phyloP scores from a whole-genome alignment of 2,329 filamentous ascomycete species.

The Colletotrichum simmondsii region DNA sequence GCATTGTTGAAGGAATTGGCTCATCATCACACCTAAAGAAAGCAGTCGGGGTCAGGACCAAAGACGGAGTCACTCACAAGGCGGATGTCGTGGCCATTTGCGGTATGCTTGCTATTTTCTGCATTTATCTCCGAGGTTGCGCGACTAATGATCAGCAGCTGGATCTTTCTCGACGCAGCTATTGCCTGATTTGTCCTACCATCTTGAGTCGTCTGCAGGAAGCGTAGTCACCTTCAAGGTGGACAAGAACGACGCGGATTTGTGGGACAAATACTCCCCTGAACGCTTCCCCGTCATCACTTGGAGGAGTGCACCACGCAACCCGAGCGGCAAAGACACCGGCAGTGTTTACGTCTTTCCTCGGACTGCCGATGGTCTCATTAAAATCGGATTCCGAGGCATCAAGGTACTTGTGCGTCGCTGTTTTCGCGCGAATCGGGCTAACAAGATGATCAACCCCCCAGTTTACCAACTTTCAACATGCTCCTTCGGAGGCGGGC shows the following conservation, averaged over 20 bases:
- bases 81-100: constrained; percentile 51
- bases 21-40: constrained; percentile 28
- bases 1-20: constrained; percentile 35
- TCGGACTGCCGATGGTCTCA: constrained; percentile 36
- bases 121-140: neutral
- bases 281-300: constrained; percentile 45
- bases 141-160: constrained; percentile 32
- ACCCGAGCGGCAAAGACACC: constrained; percentile 41
- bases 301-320: constrained; percentile 44
- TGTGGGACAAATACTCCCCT: constrained; percentile 47
- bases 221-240: constrained; percentile 36
- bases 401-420: constrained; percentile 46
- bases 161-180: constrained; percentile 45
- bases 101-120: constrained; percentile 39
- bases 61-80: constrained; percentile 45
- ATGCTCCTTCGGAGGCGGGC: constrained; percentile 39
- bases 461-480: constrained; percentile 43
- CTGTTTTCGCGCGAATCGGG: constrained; percentile 44
- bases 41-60: constrained; percentile 51
- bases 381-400: constrained; percentile 45
- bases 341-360: constrained; percentile 43
- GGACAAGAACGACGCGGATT: constrained; percentile 34
- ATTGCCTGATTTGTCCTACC: constrained; percentile 35
- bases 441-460: constrained; percentile 41
- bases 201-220: constrained; percentile 38